Evolutionary conservation across 352 stramenopile genomes (phyloP), one percentile per base, ranked within the genome.

Genomic region (Pythium coloratum): DNA sequence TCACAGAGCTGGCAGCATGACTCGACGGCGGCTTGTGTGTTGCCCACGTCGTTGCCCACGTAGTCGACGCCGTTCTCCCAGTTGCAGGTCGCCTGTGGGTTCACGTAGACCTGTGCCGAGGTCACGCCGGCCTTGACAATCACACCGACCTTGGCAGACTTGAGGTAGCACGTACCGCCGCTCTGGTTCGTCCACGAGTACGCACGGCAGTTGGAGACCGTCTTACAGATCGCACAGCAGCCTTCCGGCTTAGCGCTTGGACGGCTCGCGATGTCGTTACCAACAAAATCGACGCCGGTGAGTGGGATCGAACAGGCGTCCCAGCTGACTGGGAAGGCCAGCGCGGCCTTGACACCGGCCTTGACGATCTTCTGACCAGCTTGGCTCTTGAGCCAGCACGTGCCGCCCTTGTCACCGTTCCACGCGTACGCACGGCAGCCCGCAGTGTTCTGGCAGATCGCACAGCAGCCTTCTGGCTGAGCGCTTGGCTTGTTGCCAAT

Each of bases 351-450:
- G 9, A 18, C 38, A 44, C 38, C 38, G 38, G 38, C 14, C 38
- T 44, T 44, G 38, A 5, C 8, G 38, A 44, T 44, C 38, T 44
- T 44, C 38, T 13, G 13, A 5, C 10, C 38, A 18, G 2, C 38
- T 5, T 13, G 2, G 49, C 62, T 73, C 67, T 77, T 77, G 47
- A 77, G 55, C 66, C 62, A 77, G 51, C 71, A 74, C 1, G 63
- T 77, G 10, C 66, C 66, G 14, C 67, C 63, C 4, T 49, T 54
- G 59, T 66, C 9, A 16, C 13, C 13, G 9, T 13, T 44, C 38
- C 38, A 44, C 7, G 38, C 8, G 38, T 18, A 44, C 7, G 38
- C 38, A 18, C 13, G 38, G 38, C 38, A 44, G 6, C 33, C 33
- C 33, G 5, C 33, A 9, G 9, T 10, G 33, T 38, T 38, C 33